phyloP scores from a whole-genome alignment of 768 basidiomycete species.

The Imleria badia region DNA sequence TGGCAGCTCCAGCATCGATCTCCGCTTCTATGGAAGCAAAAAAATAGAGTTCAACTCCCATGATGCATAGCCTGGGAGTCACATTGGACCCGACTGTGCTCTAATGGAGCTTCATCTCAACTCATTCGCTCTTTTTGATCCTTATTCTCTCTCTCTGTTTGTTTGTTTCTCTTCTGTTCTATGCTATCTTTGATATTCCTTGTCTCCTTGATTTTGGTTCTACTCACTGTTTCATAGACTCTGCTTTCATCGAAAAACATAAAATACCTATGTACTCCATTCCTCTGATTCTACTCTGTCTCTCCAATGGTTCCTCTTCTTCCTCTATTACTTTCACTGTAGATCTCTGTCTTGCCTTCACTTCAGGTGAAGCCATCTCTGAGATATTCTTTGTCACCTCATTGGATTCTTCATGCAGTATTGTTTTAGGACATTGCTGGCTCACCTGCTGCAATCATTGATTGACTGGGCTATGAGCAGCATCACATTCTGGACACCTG shows the following conservation, averaged over 20 bases:
- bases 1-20: background rate
- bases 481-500: no score
- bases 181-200: background rate
- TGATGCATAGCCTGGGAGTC: background rate
- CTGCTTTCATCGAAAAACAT: background rate
- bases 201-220: background rate
- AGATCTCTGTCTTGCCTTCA: background rate
- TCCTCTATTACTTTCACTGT: background rate
- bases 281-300: background rate
- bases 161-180: background rate
- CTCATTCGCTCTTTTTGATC: background rate
- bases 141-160: background rate
- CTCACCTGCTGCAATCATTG: no score
- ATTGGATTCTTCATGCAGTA: background rate
- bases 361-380: background rate
- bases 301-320: background rate
- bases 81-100: background rate
- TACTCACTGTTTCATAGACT: background rate
- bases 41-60: background rate
- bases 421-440: no score
- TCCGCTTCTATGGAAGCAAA: background rate
- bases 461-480: no score
- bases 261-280: background rate
- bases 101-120: background rate
- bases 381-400: background rate